phyloP scores from a whole-genome alignment of 2,329 filamentous ascomycete species.

The Parastagonospora avenae region DNA sequence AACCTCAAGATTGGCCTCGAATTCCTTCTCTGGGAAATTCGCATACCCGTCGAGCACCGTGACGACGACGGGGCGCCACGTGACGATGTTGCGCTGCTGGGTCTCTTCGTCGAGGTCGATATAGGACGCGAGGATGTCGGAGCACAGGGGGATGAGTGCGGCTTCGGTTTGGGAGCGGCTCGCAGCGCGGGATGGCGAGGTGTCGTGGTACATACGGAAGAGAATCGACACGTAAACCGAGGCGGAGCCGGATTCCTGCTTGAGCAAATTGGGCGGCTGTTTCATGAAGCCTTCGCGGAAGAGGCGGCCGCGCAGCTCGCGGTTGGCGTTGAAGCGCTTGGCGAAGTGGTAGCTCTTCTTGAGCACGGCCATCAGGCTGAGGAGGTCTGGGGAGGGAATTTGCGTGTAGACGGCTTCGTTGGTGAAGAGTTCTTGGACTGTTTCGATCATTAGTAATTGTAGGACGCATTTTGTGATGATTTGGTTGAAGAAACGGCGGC shows the following conservation, averaged over 20 bases:
- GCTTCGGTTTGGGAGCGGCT: slow-evolving; percentile 84
- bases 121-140: slow-evolving; percentile 89
- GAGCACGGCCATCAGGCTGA: slow-evolving; percentile 89
- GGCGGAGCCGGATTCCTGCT: slow-evolving; percentile 92
- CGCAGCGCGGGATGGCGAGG: slow-evolving; percentile 77
- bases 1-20: slow-evolving; percentile 75
- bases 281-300: slow-evolving; percentile 99
- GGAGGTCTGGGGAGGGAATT: slow-evolving; percentile 86
- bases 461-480: slow-evolving; percentile 99
- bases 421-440: slow-evolving; percentile 96
- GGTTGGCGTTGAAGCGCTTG: slow-evolving; percentile 96
- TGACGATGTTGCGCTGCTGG: slow-evolving; percentile 94
- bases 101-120: slow-evolving; percentile 89
- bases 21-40: slow-evolving; percentile 79
- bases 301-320: slow-evolving; percentile 88
- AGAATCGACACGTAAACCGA: slow-evolving; percentile 95
- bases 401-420: slow-evolving; percentile 94
- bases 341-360: slow-evolving; percentile 98
- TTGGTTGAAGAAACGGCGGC: slow-evolving; percentile 95
- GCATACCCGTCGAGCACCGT: slow-evolving; percentile 94
- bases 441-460: slow-evolving; percentile 98
- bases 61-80: slow-evolving; percentile 96
- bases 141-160: slow-evolving; percentile 91
- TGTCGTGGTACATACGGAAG: slow-evolving; percentile 96
- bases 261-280: slow-evolving; percentile 94